Evolutionary conservation across 176 grass and related monocot genomes (phyloP).

Genomic region (Bonia amplexicaulis): DNA sequence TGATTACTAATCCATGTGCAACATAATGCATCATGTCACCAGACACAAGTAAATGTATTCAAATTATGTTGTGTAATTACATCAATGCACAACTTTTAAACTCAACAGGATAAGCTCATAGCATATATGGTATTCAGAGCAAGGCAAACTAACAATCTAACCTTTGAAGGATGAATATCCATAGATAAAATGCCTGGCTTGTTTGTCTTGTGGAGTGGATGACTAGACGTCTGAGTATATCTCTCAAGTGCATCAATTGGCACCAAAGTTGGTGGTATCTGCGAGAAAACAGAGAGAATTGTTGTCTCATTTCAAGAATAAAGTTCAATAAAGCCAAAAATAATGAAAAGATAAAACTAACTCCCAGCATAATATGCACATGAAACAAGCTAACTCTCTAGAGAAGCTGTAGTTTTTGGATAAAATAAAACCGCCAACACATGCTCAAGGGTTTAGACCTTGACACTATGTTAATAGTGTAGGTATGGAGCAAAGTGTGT

Average conservation of each 20-base stretch:
- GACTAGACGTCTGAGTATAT: constrained; percentile 91
- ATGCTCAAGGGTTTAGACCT: background rate
- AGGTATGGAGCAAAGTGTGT: background rate
- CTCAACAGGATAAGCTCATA: background rate
- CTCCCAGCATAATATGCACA: background rate
- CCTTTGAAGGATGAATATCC: constrained; percentile 96
- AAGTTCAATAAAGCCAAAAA: background rate
- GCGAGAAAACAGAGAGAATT: constrained; percentile 6
- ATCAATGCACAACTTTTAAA: background rate
- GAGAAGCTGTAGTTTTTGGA: background rate
- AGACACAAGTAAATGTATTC: background rate
- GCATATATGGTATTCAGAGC: background rate
- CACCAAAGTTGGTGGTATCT: constrained; percentile 69
- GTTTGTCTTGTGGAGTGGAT: constrained; percentile 95
- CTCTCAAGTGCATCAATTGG: constrained; percentile 66
- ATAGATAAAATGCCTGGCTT: constrained; percentile 94
- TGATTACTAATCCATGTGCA: background rate
- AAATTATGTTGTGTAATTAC: background rate
- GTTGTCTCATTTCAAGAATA: background rate
- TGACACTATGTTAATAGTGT: background rate
- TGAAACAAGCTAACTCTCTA: background rate
- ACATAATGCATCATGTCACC: background rate
- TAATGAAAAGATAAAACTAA: background rate
- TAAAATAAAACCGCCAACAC: background rate
- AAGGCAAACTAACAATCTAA: constrained; percentile 24